Base-by-base conservation (phyloP, 1,284 basidiomycete species). In the Cerrena zonata region DNA sequence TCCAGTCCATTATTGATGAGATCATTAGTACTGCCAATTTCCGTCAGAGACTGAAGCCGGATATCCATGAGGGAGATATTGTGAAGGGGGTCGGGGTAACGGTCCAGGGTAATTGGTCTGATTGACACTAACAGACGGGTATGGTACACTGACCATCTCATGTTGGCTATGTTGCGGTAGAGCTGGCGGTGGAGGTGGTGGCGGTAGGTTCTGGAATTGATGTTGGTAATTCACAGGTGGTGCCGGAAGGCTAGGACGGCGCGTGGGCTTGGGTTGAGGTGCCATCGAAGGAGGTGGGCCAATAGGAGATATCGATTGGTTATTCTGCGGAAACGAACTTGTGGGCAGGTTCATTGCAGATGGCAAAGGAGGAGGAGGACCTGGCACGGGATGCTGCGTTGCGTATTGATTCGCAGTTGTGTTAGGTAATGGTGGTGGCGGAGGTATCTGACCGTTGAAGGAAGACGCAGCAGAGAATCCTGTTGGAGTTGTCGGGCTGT, bases 271-370 rank as follows among this genome's bases (percentile, higher is more conserved):
- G 37, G 26, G 11, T 19, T 39, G 30, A 7, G 38, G 12, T 38
- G 49, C n/a, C 21, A 22, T 69, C 48, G 73, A 71, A 24, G 74
- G 73, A 10, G 66, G 69, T n/a, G 68, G 67, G 23, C 71, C 73
- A 10, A 45, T 42, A 11, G 30, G n/a, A 37, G 22, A 39, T 13
- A 22, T 13, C 40, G 23, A 12, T 4, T 37, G 46, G 27, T 21
- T 22, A 23, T 25, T 47, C 21, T 39, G 48, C 7, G 49, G 49
- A 25, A 50, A 50, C 5, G 43, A 45, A 12, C 42, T 45, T 22
- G 49, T 37, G n/a, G 44, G 43, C 12, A 50, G 13, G 3, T 27
- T 36, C 42, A 15, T 49, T 38, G 71, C 69, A 55, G 55, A 21
- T 52, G 65, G 46, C 5, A 61, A 57, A 15, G 56, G 60, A 2